phyloP scores from a whole-genome alignment of 2,329 filamentous ascomycete species.

The Aureobasidium namibiae region DNA sequence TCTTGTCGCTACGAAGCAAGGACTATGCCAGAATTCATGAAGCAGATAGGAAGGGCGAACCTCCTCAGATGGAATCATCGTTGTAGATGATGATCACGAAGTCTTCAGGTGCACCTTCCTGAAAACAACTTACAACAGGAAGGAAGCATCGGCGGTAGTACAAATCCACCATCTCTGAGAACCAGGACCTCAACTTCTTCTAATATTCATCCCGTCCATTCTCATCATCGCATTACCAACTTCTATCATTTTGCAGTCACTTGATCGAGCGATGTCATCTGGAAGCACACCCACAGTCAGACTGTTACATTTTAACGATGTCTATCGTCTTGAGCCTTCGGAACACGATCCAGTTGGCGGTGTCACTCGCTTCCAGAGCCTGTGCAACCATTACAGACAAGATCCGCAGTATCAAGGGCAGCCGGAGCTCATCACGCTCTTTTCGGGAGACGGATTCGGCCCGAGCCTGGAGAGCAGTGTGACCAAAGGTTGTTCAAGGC shows the following conservation, averaged over 20 bases:
- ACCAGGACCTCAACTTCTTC: too few species aligned
- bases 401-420: constrained; percentile 54
- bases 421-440: constrained; percentile 64
- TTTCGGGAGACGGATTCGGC: constrained; percentile 90
- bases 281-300: constrained; percentile 55
- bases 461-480: constrained; percentile 81
- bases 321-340: constrained; percentile 74
- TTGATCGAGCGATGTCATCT: neutral
- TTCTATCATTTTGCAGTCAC: neutral
- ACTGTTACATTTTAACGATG: constrained; percentile 87
- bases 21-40: too few species aligned
- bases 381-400: constrained; percentile 66
- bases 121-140: neutral
- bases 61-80: too few species aligned
- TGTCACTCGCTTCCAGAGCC: constrained; percentile 68
- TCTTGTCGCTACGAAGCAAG: too few species aligned
- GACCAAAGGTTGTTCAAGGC: constrained; percentile 59
- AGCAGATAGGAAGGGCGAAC: too few species aligned
- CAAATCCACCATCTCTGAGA: neutral
- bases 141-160: neutral
- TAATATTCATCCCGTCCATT: neutral
- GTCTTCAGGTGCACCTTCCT: neutral
- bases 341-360: constrained; percentile 80
- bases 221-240: neutral
- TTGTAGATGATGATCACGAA: too few species aligned